Percentiles rank a stretch among this genome's conserved stretches.
Evolutionary conservation across 805 yeast species (phyloP).

Genomic region (Tetrapisispora iriomotensis): DNA sequence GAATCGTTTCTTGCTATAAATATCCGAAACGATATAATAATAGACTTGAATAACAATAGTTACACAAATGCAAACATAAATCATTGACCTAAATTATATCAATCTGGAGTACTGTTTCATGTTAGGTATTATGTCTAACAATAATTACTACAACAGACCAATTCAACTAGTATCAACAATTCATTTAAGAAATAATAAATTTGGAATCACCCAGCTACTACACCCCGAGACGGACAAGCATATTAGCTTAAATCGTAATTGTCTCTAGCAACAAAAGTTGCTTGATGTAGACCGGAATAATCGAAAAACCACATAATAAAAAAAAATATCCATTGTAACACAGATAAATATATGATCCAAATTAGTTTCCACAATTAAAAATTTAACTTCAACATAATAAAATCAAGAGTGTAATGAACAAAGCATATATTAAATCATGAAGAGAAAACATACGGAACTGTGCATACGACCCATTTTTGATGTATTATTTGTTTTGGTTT

Average conservation of each 20-base stretch:
- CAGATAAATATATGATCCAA: slow-evolving; percentile 4
- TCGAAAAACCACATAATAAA: neutral
- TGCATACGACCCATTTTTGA: slow-evolving; percentile 99
- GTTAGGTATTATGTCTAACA: no score
- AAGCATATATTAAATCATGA: neutral
- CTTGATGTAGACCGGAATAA: slow-evolving; percentile 4
- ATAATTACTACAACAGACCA: neutral
- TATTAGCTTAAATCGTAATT: no score
- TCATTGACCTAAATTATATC: no score
- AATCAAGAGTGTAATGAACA: neutral
- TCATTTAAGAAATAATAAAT: neutral
- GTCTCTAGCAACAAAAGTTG: no score
- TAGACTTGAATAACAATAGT: no score
- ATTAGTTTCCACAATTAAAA: neutral
- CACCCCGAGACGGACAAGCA: slow-evolving; percentile 12
- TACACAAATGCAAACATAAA: no score
- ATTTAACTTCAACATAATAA: neutral
- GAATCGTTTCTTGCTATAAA: no score
- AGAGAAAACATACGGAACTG: slow-evolving; percentile 72
- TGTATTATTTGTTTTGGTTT: slow-evolving; percentile 30
- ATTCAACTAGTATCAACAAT: neutral
- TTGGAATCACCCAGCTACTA: slow-evolving; percentile 32
- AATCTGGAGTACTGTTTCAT: no score
- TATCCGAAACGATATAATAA: no score
- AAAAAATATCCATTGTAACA: slow-evolving; percentile 4